A percentile compares a stretch with the other conserved stretches of the same genome.
Conservation (phyloP, 805 yeast genomes). For the Teunomyces aglyptinius region DNA sequence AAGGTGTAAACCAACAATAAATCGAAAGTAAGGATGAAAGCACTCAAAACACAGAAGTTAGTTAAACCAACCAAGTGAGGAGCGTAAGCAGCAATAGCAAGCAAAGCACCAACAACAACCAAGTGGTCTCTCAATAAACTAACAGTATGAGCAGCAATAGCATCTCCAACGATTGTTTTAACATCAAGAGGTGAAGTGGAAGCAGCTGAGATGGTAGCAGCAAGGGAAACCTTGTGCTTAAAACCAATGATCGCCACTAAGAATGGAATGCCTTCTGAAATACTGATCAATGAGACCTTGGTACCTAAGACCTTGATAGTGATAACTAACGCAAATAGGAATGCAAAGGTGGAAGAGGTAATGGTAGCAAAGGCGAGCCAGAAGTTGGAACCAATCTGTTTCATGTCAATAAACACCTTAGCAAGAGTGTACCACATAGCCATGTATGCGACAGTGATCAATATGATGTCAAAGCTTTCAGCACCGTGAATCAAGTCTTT, state of each 20-base stretch:
- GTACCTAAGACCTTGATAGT: conserved; percentile 55
- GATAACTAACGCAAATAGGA: conserved; percentile 69
- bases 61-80: conserved; percentile 68
- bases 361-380: conserved; percentile 84
- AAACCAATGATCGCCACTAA: conserved; percentile 90
- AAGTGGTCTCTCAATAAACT: conserved; percentile 72
- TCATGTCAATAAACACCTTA: conserved; percentile 75
- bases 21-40: conserved; percentile 70
- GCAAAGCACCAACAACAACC: conserved; percentile 67
- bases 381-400: conserved; percentile 72
- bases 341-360: conserved; percentile 77
- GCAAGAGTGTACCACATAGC: conserved; percentile 86
- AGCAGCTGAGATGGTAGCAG: conserved; percentile 50
- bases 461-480: conserved; percentile 78
- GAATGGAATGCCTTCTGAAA: conserved; percentile 92
- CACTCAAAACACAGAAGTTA: conserved; percentile 76
- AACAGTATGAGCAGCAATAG: conserved; percentile 41
- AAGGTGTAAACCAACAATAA: conserved; percentile 73
- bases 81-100: conserved; percentile 63
- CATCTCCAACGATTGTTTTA: conserved; percentile 41
- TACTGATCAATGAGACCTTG: conserved; percentile 66
- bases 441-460: conserved; percentile 75
- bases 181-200: conserved; percentile 37
- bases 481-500: conserved; percentile 59
- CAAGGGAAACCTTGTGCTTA: conserved; percentile 74